A percentile compares a stretch with the other conserved stretches of the same genome.
phyloP scores from a whole-genome alignment of 441 rosid species.

The Isatis lusitanica region DNA sequence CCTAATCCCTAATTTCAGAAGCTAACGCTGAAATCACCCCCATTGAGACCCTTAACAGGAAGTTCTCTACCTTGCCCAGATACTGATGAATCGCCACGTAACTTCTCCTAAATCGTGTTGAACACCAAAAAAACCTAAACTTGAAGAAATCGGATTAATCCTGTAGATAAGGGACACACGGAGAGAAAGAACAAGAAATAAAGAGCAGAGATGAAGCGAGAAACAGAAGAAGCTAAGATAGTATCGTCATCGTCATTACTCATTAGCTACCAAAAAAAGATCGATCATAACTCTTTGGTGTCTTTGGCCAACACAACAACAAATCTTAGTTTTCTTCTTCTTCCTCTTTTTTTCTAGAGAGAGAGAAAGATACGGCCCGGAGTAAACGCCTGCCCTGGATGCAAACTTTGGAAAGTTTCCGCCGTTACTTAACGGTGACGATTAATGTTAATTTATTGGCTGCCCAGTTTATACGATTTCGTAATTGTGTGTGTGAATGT shows the following conservation, averaged over 20 bases:
- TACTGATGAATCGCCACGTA: not conserved
- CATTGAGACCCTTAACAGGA: constrained; percentile 10
- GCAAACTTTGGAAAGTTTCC: constrained; percentile 25
- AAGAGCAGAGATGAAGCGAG: constrained; percentile 35
- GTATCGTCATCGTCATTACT: constrained; percentile 42
- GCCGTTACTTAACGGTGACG: constrained; percentile 60
- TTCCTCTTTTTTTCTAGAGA: not conserved
- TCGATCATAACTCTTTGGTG: constrained; percentile 26
- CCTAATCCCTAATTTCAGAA: constrained; percentile 32
- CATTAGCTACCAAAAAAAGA: constrained; percentile 31
- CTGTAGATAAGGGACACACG: not conserved
- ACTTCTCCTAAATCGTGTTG: not conserved
- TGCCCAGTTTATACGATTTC: not conserved
- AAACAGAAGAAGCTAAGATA: constrained; percentile 42
- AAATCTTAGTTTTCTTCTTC: constrained; percentile 24
- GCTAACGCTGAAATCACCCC: not conserved
- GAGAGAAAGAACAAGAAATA: not conserved
- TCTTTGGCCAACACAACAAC: constrained; percentile 35
- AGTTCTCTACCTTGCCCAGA: not conserved
- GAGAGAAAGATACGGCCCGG: constrained; percentile 13
- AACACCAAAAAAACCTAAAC: not conserved
- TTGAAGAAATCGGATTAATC: not conserved
- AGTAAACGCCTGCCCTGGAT: constrained; percentile 48
- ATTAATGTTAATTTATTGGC: constrained; percentile 7
- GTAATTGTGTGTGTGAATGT: not conserved